Evolutionary conservation across 129 eudicot species (phyloP), one percentile per base, ranked within the genome.

Genomic region (Pulicaria dysenterica): DNA sequence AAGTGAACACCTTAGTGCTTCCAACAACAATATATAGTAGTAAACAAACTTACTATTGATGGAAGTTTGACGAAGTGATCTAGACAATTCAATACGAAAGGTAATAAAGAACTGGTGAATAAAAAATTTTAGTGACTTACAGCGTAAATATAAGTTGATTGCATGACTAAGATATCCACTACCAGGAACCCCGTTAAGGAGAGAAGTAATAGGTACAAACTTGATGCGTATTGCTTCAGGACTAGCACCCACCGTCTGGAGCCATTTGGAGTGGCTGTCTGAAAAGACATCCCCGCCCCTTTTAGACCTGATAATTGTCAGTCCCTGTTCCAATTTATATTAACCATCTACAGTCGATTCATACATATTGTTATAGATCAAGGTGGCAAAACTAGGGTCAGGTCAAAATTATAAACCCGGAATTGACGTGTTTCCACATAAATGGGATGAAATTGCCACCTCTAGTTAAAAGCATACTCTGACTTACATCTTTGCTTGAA

Each of bases 121-220:
- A 57, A 15, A 7, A 5, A 11, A 59, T 17, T 8, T 41, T 59
- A 57, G 34, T 37, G 31, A 76, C 97, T 82, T 83, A 91, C 97
- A 91, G 37, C 96, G 83, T 11, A 91, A 83, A 64, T 91, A 91
- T 81, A 91, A 81, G 76, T 88, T 91, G 67, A 91, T 91, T 12
- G 97, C 97, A 76, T 88, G 97, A 69, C 96, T 88, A 58, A 91
- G 96, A 86, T 91, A 88, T 65, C 95, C 97, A 68, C 97, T 91
- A 34, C 97, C 97, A 10, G 90, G 92, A 78, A 91, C 86, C n/a
- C 97, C 97, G 40, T 82, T 81, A 64, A 91, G 97, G 1, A 91
- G 91, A 73, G 93, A 88, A 65, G 96, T 86, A 72, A 92, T 88
- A 0, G 97, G 97, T 55, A 92, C 96, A 75, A 92, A 87, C 77